Conservation (phyloP, 2,329 filamentous ascomycete genomes). For the Ophiostoma sp. region DNA sequence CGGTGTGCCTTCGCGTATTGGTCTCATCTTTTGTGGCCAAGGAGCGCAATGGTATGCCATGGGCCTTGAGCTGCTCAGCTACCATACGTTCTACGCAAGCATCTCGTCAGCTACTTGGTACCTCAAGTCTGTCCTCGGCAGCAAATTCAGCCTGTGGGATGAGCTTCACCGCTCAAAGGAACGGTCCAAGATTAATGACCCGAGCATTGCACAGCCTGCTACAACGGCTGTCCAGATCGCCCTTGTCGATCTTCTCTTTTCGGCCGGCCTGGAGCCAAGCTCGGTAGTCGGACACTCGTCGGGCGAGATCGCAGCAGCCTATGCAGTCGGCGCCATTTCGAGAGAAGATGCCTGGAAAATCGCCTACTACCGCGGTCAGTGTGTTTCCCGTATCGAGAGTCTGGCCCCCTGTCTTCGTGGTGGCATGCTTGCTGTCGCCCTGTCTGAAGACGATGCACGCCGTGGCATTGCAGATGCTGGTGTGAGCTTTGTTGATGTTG, state of each 20-base stretch:
- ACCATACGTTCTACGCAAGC: slow-evolving; percentile 31
- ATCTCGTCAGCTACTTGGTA: slow-evolving; percentile 32
- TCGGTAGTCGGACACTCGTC: slow-evolving; percentile 36
- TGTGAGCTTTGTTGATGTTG: slow-evolving; percentile 30
- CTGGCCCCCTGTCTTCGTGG: slow-evolving; percentile 30
- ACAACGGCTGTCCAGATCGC: slow-evolving; percentile 36
- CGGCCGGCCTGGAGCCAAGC: slow-evolving; percentile 29
- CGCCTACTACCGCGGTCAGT: slow-evolving; percentile 34
- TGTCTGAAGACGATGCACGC: slow-evolving; percentile 36
- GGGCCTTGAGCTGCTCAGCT: slow-evolving; percentile 36
- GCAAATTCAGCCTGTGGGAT: slow-evolving; percentile 30
- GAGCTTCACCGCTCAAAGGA: slow-evolving; percentile 24
- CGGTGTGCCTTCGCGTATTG: slow-evolving; percentile 23
- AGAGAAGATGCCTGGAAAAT: slow-evolving; percentile 33
- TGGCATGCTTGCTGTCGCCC: slow-evolving; percentile 46
- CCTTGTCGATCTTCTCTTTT: slow-evolving; percentile 34
- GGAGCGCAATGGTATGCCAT: slow-evolving; percentile 38
- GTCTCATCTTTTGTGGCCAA: slow-evolving; percentile 36
- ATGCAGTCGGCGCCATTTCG: slow-evolving; percentile 31
- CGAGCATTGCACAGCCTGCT: slow-evolving; percentile 33
- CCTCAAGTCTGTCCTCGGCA: slow-evolving; percentile 27
- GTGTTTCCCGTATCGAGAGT: slow-evolving; percentile 30
- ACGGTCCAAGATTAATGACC: slow-evolving; percentile 28
- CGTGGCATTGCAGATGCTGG: slow-evolving; percentile 24
- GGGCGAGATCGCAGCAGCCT: slow-evolving; percentile 39